Evolutionary conservation across 2,329 filamentous ascomycete species (phyloP), one percentile per base, ranked within the genome.

Genomic region (Pestalotiopsis sp.): DNA sequence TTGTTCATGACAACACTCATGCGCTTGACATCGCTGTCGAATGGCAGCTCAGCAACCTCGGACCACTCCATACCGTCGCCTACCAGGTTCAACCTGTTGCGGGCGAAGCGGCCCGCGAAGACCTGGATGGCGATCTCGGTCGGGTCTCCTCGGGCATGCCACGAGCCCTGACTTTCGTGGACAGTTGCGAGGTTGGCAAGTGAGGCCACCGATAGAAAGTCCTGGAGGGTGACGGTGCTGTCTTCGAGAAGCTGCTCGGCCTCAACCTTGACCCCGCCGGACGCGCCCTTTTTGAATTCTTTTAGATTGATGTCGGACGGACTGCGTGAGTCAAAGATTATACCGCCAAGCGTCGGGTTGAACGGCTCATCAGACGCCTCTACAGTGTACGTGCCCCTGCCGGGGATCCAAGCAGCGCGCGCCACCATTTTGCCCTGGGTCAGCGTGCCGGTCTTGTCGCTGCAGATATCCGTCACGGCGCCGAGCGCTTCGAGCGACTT

Each of bases 51-150:
- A 1, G 87, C 85, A 56, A 91, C 78, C 70, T 89, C 83, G 55
- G 79, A 80, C 86, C 85, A 90, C 56, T 82, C 77, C 1, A 83
- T 79, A 11, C 79, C 78, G 0, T 85, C 79, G 6, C 85, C 86
- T 38, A 22, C 39, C 72, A 87, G 83, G 13, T 80, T 79, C 20
- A 84, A 80, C 44, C 87, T 82, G 69, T 89, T 88, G 82, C 85
- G 87, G 69, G 85, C 82, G 73, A 92, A 92, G 14, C 91, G 88
- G 48, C 85, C 87, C 11, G 89, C 88, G 71, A 92, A 90, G 0
- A 92, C 90, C 73, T 92, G 89, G 39, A 93, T 90, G 5, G 91
- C 91, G 66, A 92, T 91, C 72, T 92, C 91, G 0, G 91, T 92
- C 0, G 89, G 88, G 72, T 91, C 88, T 52, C 89, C 89, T 64